phyloP scores from a whole-genome alignment of 1,139 yeast genomes.

The Lodderomyces orthopsilosis region DNA sequence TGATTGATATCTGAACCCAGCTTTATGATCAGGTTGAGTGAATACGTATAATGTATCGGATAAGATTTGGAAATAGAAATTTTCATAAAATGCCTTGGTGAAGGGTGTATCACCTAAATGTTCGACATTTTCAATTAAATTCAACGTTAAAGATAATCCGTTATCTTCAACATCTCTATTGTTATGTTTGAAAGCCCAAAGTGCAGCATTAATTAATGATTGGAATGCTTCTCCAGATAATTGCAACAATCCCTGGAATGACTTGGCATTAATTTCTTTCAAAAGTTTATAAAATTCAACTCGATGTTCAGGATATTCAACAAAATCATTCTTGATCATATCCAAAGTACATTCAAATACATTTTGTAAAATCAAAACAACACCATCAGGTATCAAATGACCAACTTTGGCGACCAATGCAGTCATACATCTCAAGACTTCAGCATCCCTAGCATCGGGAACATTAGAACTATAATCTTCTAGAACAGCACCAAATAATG shows the following conservation, averaged over 20 bases:
- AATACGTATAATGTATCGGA: conserved; percentile 90
- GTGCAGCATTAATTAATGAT: conserved; percentile 85
- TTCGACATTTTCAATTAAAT: conserved; percentile 84
- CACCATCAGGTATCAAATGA: conserved; percentile 84
- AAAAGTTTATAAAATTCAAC: conserved; percentile 90
- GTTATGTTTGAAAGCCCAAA: conserved; percentile 98
- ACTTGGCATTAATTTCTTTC: conserved; percentile 79
- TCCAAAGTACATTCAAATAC: conserved; percentile 92
- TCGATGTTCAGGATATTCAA: conserved; percentile 97
- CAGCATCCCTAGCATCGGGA: conserved; percentile 97
- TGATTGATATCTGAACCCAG: conserved; percentile 89
- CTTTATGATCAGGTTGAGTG: conserved; percentile 96
- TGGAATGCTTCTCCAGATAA: conserved; percentile 92
- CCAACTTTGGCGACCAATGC: conserved; percentile 88
- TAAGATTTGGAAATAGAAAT: conserved; percentile 83
- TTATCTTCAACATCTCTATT: conserved; percentile 93
- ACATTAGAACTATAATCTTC: conserved; percentile 88
- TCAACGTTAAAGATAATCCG: conserved; percentile 79
- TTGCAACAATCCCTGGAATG: conserved; percentile 82
- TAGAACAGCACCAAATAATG: conserved; percentile 78
- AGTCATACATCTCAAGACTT: conserved; percentile 91
- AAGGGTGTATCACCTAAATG: conserved; percentile 72
- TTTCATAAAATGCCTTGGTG: conserved; percentile 83
- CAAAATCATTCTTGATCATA: conserved; percentile 93
- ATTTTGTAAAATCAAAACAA: conserved; percentile 80